Conservation (phyloP, 2,329 filamentous ascomycete species). For the Chalara sp. region DNA sequence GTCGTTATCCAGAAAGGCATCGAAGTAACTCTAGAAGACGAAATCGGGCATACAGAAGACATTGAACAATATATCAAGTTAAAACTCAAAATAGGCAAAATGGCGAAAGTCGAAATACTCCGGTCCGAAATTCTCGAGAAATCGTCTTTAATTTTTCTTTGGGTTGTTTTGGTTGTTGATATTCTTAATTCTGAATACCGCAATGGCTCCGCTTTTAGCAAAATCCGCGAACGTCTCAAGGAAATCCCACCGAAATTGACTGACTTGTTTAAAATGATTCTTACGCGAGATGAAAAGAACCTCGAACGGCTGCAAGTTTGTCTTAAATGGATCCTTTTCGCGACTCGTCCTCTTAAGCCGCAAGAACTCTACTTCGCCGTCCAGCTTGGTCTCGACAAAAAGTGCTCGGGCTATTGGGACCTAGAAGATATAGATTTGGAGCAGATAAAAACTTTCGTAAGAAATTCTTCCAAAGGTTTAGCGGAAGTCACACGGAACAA, state of each 20-base stretch:
- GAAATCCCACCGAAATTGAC: slow-evolving; percentile 15
- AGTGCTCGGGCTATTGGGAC: slow-evolving; percentile 13
- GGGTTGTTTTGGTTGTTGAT: slow-evolving; percentile 17
- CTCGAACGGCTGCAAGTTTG: slow-evolving; percentile 36
- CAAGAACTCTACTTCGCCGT: slow-evolving; percentile 18
- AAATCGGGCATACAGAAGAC: slow-evolving; percentile 23
- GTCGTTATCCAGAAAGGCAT: slow-evolving; percentile 16
- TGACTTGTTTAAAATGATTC: slow-evolving; percentile 14
- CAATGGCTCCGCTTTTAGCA: slow-evolving; percentile 15
- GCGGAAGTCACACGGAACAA: slow-evolving; percentile 29
- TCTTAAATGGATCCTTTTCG: slow-evolving; percentile 47
- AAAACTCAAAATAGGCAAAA: too few relatives aligned
- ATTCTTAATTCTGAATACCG: slow-evolving; percentile 38
- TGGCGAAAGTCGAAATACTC: slow-evolving; percentile 9
- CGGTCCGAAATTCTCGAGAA: slow-evolving; percentile 9
- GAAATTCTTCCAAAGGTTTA: slow-evolving; percentile 36
- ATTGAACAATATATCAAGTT: slow-evolving; percentile 21
- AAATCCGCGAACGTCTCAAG: slow-evolving; percentile 30
- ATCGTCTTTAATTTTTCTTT: slow-evolving; percentile 17
- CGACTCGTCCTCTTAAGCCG: slow-evolving; percentile 24
- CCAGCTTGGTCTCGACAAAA: slow-evolving; percentile 9
- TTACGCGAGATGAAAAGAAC: slow-evolving; percentile 35
- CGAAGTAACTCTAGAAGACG: slow-evolving; percentile 19
- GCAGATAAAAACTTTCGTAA: slow-evolving; percentile 29
- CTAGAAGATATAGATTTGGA: slow-evolving; percentile 20